A percentile compares a stretch with the other conserved stretches of the same genome.
Conservation (phyloP, 352 stramenopile genomes). For the Globisporangium viniferum region DNA sequence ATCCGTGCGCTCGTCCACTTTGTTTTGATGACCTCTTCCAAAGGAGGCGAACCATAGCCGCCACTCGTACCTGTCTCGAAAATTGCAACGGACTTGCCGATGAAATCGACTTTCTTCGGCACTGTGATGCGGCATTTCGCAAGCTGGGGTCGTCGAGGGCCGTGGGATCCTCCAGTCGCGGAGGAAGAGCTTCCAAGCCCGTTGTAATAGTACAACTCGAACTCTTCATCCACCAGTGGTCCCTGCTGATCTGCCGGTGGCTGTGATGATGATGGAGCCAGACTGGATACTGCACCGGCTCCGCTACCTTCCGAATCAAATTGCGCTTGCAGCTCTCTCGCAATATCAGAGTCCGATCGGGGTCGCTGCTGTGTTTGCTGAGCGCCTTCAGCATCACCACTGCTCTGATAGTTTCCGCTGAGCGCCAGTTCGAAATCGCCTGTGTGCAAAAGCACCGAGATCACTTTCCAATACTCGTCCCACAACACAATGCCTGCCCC, state of each 20-base stretch:
- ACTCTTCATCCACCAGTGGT: slow-evolving; percentile 11
- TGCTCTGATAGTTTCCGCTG: slow-evolving; percentile 37
- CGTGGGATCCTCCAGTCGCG: slow-evolving; percentile 8
- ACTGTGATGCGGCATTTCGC: slow-evolving; percentile 41
- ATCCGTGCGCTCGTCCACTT: slow-evolving; percentile 59
- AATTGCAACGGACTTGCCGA: slow-evolving; percentile 68
- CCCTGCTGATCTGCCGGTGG: background rate
- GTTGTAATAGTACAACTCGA: slow-evolving; percentile 52
- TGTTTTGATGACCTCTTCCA: slow-evolving; percentile 81
- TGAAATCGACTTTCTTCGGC: slow-evolving; percentile 38
- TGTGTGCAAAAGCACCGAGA: slow-evolving; percentile 76
- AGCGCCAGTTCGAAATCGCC: slow-evolving; percentile 64
- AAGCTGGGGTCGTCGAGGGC: slow-evolving; percentile 31
- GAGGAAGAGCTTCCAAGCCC: slow-evolving; percentile 21
- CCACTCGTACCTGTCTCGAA: slow-evolving; percentile 33
- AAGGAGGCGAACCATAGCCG: slow-evolving; percentile 40
- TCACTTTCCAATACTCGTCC: slow-evolving; percentile 91
- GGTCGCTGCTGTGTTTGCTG: slow-evolving; percentile 14
- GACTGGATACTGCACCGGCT: background rate
- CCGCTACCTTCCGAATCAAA: slow-evolving; percentile 56
- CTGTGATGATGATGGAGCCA: background rate
- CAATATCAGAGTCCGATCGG: slow-evolving; percentile 70
- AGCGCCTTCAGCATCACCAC: background rate
- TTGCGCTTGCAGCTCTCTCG: slow-evolving; percentile 67
- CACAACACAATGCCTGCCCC: slow-evolving; percentile 90